A percentile compares a stretch with the other conserved stretches of the same genome.
phyloP scores from a whole-genome alignment of 2,329 filamentous ascomycete genomes.

The Aspergillus sp. region DNA sequence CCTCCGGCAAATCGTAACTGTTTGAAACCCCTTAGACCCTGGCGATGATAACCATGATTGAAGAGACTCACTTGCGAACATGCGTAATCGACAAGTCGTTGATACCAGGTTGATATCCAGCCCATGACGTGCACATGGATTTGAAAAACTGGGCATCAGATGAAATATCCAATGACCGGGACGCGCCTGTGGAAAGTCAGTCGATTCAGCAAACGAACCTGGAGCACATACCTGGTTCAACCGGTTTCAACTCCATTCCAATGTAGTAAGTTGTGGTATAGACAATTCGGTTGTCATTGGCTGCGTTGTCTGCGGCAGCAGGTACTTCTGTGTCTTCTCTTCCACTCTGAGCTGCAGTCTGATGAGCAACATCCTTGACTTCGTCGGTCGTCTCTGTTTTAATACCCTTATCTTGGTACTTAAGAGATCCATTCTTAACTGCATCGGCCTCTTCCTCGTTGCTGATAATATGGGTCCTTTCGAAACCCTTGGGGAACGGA shows the following conservation, averaged over 20 bases:
- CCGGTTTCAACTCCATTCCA: conserved; percentile 73
- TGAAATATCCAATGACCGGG: conserved; percentile 57
- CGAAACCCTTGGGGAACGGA: conserved; percentile 90
- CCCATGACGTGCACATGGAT: conserved; percentile 72
- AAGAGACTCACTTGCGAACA: conserved; percentile 71
- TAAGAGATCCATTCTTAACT: conserved; percentile 61
- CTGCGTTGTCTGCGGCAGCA: conserved; percentile 27
- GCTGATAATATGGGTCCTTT: conserved; percentile 72
- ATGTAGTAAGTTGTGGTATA: conserved; percentile 96
- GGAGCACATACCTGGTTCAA: conserved; percentile 65
- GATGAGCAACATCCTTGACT: conserved; percentile 50
- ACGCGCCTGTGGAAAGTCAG: conserved; percentile 39
- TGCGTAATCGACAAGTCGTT: conserved; percentile 81
- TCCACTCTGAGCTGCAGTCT: conserved; percentile 49
- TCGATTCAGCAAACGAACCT: conserved; percentile 21
- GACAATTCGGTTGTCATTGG: conserved; percentile 53
- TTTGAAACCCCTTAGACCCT: conserved; percentile 16
- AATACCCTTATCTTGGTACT: conserved; percentile 57
- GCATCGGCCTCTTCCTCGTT: conserved; percentile 62
- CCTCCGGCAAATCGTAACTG: conserved; percentile 83
- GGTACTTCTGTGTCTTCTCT: conserved; percentile 41
- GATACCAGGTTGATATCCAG: conserved; percentile 71
- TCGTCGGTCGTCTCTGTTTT: conserved; percentile 55
- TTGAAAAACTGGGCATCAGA: conserved; percentile 86
- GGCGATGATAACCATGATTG: background rate